These are phyloP conservation scores for Mitragyna speciosa DNA, from an alignment of 257 asterid species.

Conservation along the genomic window DNA sequence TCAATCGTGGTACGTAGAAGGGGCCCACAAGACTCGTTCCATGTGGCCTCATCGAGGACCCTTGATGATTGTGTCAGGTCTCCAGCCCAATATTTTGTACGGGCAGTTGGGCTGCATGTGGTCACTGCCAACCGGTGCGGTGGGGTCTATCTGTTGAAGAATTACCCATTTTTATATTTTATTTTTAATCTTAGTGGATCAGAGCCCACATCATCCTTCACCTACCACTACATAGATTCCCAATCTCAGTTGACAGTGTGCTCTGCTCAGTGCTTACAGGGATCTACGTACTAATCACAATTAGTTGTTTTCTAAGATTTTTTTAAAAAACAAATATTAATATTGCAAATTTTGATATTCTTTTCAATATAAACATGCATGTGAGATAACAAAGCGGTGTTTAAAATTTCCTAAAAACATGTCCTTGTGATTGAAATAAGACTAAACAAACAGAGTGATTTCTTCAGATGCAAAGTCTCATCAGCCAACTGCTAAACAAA, in stretches of 20 bases:
- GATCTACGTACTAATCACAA: background rate
- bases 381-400: too few species aligned
- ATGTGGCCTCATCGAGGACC: background rate
- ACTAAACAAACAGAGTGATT: too few species aligned
- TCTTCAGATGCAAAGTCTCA: too few species aligned
- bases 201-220: background rate
- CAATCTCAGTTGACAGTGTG: background rate
- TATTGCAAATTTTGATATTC: too few species aligned
- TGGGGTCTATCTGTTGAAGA: background rate
- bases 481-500: background rate
- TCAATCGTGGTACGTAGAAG: background rate
- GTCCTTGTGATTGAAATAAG: too few species aligned
- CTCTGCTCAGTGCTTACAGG: background rate
- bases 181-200: background rate
- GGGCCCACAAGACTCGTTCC: slow-evolving; percentile 11
- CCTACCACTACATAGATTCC: background rate
- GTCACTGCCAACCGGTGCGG: background rate
- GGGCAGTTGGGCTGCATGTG: slow-evolving; percentile 18
- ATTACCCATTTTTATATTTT: background rate
- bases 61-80: background rate
- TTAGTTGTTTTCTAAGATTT: too few species aligned
- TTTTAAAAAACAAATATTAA: too few species aligned
- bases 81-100: background rate
- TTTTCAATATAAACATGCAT: too few species aligned
- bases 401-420: too few species aligned